Conservation (phyloP, 2,329 filamentous ascomycete species). For the Clarireedia monteithiana region DNA sequence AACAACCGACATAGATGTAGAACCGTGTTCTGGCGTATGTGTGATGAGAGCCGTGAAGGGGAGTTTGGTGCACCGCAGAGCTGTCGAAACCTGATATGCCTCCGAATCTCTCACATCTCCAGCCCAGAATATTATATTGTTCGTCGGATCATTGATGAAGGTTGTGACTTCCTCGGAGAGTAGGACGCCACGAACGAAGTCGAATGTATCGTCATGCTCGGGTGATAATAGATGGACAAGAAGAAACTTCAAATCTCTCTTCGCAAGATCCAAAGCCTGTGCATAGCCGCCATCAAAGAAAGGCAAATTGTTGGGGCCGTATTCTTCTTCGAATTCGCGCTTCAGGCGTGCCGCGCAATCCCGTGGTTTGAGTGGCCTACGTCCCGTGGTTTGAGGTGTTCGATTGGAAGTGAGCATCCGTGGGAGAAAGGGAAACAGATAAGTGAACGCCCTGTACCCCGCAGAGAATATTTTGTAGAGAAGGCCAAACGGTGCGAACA, state of each 20-base stretch:
- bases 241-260: slow-evolving; percentile 84
- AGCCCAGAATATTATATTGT: slow-evolving; percentile 84
- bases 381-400: slow-evolving; percentile 55
- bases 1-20: slow-evolving; percentile 84
- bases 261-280: slow-evolving; percentile 81
- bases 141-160: slow-evolving; percentile 66
- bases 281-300: slow-evolving; percentile 89
- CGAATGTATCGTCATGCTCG: slow-evolving; percentile 85
- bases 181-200: slow-evolving; percentile 76
- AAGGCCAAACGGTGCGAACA: slow-evolving; percentile 76
- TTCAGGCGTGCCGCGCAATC: slow-evolving; percentile 86
- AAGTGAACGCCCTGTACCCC: slow-evolving; percentile 64
- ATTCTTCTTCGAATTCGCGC: slow-evolving; percentile 91
- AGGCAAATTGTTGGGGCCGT: slow-evolving; percentile 62
- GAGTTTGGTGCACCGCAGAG: slow-evolving; percentile 84
- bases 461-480: slow-evolving; percentile 65
- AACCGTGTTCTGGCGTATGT: slow-evolving; percentile 76
- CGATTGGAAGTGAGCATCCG: slow-evolving; percentile 49
- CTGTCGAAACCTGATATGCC: slow-evolving; percentile 84
- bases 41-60: slow-evolving; percentile 83
- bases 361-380: slow-evolving; percentile 71
- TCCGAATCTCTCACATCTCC: slow-evolving; percentile 91
- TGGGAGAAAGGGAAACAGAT: slow-evolving; percentile 75
- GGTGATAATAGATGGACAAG: slow-evolving; percentile 83
- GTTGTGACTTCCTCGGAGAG: slow-evolving; percentile 64